These are phyloP conservation scores for Thozetella sp. DNA, from an alignment of 495 filamentous ascomycete genomes.

Conservation along the genomic window DNA sequence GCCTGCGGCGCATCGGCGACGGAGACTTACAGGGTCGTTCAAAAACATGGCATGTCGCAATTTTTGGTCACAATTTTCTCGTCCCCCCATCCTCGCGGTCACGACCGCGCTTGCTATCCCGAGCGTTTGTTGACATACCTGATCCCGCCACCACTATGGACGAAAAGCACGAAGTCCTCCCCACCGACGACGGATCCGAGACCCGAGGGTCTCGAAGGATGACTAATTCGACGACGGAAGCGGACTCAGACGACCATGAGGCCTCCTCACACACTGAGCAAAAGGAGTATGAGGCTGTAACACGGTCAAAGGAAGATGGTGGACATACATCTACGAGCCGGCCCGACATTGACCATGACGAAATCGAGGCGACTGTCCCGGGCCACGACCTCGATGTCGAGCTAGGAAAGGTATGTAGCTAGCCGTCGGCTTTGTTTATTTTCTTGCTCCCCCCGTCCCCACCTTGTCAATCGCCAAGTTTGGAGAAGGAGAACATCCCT, in stretches of 20 bases:
- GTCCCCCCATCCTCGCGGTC: background rate
- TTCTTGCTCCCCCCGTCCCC: background rate
- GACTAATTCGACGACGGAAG: background rate
- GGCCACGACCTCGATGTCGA: constrained; percentile 22
- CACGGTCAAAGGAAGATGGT: background rate
- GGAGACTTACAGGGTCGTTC: too few relatives aligned
- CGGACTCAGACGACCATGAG: background rate
- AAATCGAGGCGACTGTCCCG: constrained; percentile 13
- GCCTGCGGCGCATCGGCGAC: too few relatives aligned
- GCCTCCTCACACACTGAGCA: background rate
- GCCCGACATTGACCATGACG: constrained; percentile 16
- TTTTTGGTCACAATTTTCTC: too few relatives aligned
- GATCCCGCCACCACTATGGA: background rate
- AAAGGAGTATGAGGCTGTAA: background rate
- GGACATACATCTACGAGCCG: background rate
- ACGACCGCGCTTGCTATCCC: background rate
- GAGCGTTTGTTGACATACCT: background rate
- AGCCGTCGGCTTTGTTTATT: background rate
- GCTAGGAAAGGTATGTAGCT: constrained; percentile 13
- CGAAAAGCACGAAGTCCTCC: background rate
- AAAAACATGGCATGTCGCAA: too few relatives aligned
- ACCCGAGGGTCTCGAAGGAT: background rate
- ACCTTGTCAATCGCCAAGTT: background rate
- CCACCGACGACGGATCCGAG: background rate
- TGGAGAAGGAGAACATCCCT: background rate